Conservation (phyloP, 2,329 filamentous ascomycete genomes). For the Allantophomopsis lycopodina region DNA sequence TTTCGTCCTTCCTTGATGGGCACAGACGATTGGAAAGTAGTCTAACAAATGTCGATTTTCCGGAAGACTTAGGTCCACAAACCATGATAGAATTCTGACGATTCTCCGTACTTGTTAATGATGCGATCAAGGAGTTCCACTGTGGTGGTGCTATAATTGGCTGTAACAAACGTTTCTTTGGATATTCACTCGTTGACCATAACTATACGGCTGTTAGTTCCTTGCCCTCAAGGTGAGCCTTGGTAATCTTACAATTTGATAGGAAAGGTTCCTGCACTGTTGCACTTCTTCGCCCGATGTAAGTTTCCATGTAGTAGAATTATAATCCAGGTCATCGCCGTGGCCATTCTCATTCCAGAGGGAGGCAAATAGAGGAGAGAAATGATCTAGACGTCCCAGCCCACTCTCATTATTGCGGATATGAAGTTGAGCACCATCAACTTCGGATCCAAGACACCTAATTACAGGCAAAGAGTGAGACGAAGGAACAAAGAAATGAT, state of each 20-base stretch:
- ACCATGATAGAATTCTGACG: conserved; percentile 34
- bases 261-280: conserved; percentile 19
- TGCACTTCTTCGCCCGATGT: conserved; percentile 4
- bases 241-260: conserved; percentile 31
- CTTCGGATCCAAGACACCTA: conserved; percentile 28
- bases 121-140: conserved; percentile 35
- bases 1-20: conserved; percentile 3
- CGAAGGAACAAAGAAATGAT: conserved; percentile 51
- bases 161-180: conserved; percentile 34
- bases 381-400: conserved; percentile 36
- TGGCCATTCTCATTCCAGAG: conserved; percentile 43
- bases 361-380: conserved; percentile 53
- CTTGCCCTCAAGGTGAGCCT: conserved; percentile 2
- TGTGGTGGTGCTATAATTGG: conserved; percentile 41
- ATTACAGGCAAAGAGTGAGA: conserved; percentile 60
- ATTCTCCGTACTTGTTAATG: conserved; percentile 14
- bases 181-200: conserved; percentile 35
- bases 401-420: conserved; percentile 33
- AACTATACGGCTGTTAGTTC: conserved; percentile 27
- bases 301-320: conserved; percentile 11
- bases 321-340: conserved; percentile 8
- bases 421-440: conserved; percentile 38
- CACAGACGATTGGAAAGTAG: conserved; percentile 53
- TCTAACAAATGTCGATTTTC: conserved; percentile 63
- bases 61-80: conserved; percentile 57